These are phyloP conservation scores for Mortierella sp. DNA, from an alignment of 371 early-diverging fungal genomes.

Conservation along the genomic window DNA sequence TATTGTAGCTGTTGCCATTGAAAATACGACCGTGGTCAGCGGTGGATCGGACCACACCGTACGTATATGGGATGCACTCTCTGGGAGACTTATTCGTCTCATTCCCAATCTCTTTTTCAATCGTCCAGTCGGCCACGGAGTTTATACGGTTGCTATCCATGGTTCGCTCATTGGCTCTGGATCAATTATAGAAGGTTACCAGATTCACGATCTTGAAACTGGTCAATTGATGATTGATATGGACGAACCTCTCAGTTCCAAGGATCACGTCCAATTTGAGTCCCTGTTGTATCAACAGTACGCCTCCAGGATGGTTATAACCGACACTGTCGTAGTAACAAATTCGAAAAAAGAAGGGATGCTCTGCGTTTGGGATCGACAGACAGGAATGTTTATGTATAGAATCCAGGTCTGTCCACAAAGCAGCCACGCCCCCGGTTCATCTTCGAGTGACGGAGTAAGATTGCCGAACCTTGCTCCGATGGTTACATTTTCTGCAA, in stretches of 20 bases:
- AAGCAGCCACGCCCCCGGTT: not conserved
- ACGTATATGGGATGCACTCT: constrained; percentile 60
- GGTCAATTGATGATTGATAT: constrained; percentile 26
- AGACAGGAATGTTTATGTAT: constrained; percentile 26
- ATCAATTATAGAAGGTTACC: constrained; percentile 37
- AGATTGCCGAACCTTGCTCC: not conserved
- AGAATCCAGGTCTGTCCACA: constrained; percentile 23
- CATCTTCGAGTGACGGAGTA: not conserved
- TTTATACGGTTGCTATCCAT: constrained; percentile 35
- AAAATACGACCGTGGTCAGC: constrained; percentile 34
- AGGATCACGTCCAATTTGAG: constrained; percentile 35
- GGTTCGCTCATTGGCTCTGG: constrained; percentile 27
- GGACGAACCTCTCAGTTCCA: constrained; percentile 39
- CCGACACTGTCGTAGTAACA: constrained; percentile 33
- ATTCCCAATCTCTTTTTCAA: constrained; percentile 28
- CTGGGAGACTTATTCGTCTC: constrained; percentile 14
- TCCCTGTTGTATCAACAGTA: constrained; percentile 29
- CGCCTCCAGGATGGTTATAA: constrained; percentile 27
- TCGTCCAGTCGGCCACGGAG: constrained; percentile 31
- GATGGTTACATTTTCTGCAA: constrained; percentile 1
- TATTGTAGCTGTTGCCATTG: constrained; percentile 41
- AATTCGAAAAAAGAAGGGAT: constrained; percentile 35
- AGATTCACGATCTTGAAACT: constrained; percentile 19
- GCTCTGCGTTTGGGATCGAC: constrained; percentile 39
- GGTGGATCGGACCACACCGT: constrained; percentile 61